Evolutionary conservation across 1,284 basidiomycete genomes (phyloP).

Genomic region (Ustilago bromivora): DNA sequence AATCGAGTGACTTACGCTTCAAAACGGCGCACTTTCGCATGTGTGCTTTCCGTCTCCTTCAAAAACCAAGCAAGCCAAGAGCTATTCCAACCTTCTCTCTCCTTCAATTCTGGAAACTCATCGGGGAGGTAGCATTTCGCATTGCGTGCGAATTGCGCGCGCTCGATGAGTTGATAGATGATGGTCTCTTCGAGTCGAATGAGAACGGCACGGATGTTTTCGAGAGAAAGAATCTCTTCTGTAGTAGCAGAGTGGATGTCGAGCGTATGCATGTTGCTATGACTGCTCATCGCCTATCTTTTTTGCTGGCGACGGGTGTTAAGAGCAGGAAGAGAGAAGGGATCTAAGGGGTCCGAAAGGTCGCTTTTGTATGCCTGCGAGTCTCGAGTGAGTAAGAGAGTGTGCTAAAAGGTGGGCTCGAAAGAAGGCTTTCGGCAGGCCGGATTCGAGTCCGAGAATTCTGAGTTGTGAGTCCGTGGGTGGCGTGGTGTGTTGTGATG

Average conservation of each 20-base stretch:
- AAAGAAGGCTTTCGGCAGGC: neutral
- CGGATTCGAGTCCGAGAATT: neutral
- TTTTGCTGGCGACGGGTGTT: neutral
- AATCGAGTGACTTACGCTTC: conserved; percentile 34
- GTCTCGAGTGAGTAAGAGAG: neutral
- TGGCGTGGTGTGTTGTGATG: neutral
- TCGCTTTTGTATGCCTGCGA: neutral
- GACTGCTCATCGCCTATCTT: conserved; percentile 38
- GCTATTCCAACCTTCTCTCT: conserved; percentile 81
- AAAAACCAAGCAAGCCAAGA: conserved; percentile 98
- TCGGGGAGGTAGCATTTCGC: conserved; percentile 86
- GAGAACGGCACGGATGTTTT: conserved; percentile 86
- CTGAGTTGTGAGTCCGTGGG: neutral
- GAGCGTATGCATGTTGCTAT: conserved; percentile 57
- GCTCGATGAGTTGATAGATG: conserved; percentile 91
- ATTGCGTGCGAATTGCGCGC: conserved; percentile 96
- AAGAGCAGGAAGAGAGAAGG: neutral
- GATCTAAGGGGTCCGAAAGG: neutral
- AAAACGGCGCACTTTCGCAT: conserved; percentile 72
- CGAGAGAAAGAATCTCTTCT: conserved; percentile 78
- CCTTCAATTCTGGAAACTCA: conserved; percentile 76
- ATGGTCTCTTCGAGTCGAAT: conserved; percentile 96
- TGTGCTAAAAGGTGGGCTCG: neutral
- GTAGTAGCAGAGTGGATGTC: conserved; percentile 56
- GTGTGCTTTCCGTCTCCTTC: conserved; percentile 91